Base-by-base conservation (phyloP, 2,329 filamentous ascomycete genomes). In the Fusarium veterinarium region DNA sequence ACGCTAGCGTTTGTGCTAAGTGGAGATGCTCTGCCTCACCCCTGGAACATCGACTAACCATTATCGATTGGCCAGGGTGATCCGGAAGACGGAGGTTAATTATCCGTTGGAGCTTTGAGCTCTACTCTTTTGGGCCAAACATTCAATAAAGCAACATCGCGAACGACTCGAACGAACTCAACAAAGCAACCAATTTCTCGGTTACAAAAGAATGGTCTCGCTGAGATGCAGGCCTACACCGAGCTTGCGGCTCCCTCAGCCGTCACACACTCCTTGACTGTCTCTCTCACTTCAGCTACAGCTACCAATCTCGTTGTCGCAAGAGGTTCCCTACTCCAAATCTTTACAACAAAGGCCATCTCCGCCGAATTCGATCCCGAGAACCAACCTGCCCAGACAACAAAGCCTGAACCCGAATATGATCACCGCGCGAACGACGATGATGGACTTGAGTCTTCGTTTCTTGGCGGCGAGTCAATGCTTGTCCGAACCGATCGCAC, bases 211-310 rank as follows among this genome's bases (percentile, higher is more conserved):
- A 77, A 83, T 83, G 82, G 75, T 78, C 72, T 76, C 77, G 80
- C 78, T 72, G 74, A 75, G 52, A 98, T 98, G 95, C 95, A 98
- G 90, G 97, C 94, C 87, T 98, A 98, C 85, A 95, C 94, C 80
- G 96, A 99, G 88, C 88, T 99, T 81, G 91, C 94, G 82, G 93
- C 95, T 86, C 95, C 96, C 60, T 97, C 95, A 81, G 95, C 95
- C 81, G 95, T 98, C 84, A 95, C 94, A 79, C 93, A 97, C 84
- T 94, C 95, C 73, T 84, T 98, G 78, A 89, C 87, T 67, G 84
- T 97, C 44, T 90, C 95, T 40, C 95, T 99, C 79, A 87, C 92
- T 51, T 92, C 92, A 51, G 84, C 93, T 55, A 88, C 91, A 73
- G 90, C 93, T 76, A 92, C 89, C 81, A 98, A 98, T 81, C 89